Base-by-base conservation (phyloP, 2,329 filamentous ascomycete species). In the Cephalotrichum gorgonifer region DNA sequence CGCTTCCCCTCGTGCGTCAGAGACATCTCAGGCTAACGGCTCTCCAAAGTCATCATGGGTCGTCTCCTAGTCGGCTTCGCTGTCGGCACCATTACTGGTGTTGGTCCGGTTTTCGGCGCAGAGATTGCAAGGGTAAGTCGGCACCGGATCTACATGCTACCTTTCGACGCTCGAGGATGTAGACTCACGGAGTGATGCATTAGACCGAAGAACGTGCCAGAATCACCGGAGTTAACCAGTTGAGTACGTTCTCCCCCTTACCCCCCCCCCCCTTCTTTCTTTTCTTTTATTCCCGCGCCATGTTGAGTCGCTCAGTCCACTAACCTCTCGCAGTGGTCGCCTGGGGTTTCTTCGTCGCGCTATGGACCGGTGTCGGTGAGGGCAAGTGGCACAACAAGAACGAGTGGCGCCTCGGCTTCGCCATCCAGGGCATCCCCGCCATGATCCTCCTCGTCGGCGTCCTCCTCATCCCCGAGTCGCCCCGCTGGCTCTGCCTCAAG, bases 271-370 rank as follows among this genome's bases (percentile, higher is more conserved):
- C 28, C n/a, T 28, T 11, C 44, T 5, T 6, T 46, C 8, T 43
- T 43, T 25, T 22, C n/a, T n/a, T n/a, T n/a, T n/a, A n/a, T n/a
- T n/a, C n/a, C n/a, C n/a, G n/a, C n/a, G n/a, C n/a, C 22, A 14
- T 41, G 7, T 41, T 41, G 23, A 26, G 7, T n/a, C n/a, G 22
- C 17, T 23, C 15, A 25, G n/a, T 11, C 11, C 35, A 6, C 41
- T 49, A 42, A 49, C 39, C 15, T 35, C 25, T 17, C 4, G 3
- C 23, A 67, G 65, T 68, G 66, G 65, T 65, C 7, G 63, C 66
- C 0, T 69, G 66, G 66, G 75, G 75, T 6, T 70, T 67, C 42
- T 79, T 81, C 44, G 65, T 78, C 6, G 75, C 78, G 2, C 69
- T 69, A 9, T 76, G 76, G 62, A 69, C 72, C 3, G 69, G 75